Evolutionary conservation across 2,329 filamentous ascomycete species (phyloP), one percentile per base, ranked within the genome.

Genomic region (Diaporthe vaccinii): DNA sequence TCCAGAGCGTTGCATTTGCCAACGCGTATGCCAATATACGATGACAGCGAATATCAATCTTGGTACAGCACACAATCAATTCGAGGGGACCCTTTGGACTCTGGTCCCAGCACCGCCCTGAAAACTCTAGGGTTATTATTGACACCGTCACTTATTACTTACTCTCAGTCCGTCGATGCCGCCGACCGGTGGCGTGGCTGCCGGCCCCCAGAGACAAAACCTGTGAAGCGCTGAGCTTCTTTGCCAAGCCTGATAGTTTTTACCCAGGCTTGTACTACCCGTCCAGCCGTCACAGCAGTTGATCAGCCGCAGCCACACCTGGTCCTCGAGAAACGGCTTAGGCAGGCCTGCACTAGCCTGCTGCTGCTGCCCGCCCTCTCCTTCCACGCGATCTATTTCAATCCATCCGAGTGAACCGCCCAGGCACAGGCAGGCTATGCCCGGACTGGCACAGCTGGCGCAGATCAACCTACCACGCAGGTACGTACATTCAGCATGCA

Each of bases 191-290:
- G 36, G 34, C 65, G 22, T 69, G 65, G 46, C 49, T 69, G 31
- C 46, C 46, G 31, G 65, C 44, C 44, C 44, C 62, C 62, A 68
- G 46, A 53, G 46, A 53, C 44, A 51, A 25, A 39, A 53, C 22
- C 34, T 39, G 46, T 68, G 31, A 39, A 68, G 65, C 65, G 65
- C 65, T 69, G 65, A 69, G 65, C 65, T 69, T 41, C 46, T 28
- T 53, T 17, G 65, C 65, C 65, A 55, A 68, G 65, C 46, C 31
- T 53, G 10, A 53, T 28, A 53, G 65, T 68, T 20, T 41, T 41
- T 34, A 25, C 31, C 44, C 12, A 8, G 44, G 62, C 61, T 51
- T 67, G 61, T 36, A 20, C 46, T 68, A 22, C 22, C 62, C 31
- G 31, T 10, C 46, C 53, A 22, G 14, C 62, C 31, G 31, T 10